Conservation (phyloP, 2,329 filamentous ascomycete genomes). For the Nothomitra cinnamomea region DNA sequence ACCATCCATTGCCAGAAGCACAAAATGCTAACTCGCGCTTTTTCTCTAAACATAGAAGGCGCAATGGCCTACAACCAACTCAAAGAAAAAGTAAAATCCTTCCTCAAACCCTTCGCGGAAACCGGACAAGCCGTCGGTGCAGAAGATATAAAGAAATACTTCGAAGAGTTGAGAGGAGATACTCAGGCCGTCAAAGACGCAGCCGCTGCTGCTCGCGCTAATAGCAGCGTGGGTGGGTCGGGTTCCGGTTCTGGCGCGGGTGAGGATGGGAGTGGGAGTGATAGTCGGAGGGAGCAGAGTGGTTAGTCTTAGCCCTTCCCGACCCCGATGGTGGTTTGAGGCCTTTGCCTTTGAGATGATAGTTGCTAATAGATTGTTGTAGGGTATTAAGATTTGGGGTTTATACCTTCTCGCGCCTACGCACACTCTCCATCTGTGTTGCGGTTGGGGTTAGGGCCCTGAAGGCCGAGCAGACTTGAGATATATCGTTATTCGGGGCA, state of each 20-base stretch:
- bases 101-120: constrained; percentile 86
- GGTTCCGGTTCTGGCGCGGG: constrained; percentile 10
- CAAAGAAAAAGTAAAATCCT: constrained; percentile 88
- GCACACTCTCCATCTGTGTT: too few relatives aligned
- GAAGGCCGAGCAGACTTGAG: too few relatives aligned
- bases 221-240: constrained; percentile 15
- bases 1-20: neutral
- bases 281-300: constrained; percentile 28
- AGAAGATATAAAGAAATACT: constrained; percentile 92
- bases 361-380: too few relatives aligned
- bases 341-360: too few relatives aligned
- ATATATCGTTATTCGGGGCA: too few relatives aligned
- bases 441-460: too few relatives aligned
- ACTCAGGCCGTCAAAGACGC: constrained; percentile 53
- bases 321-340: too few relatives aligned
- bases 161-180: constrained; percentile 85
- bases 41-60: constrained; percentile 48
- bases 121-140: constrained; percentile 76
- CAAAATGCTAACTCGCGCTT: neutral
- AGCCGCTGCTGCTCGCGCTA: constrained; percentile 31
- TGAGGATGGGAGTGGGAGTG: neutral
- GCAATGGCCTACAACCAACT: constrained; percentile 97
- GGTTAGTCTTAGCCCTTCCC: constrained; percentile 20
- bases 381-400: too few relatives aligned
- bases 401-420: too few relatives aligned